phyloP scores from a whole-genome alignment of 1,139 yeast species.

The Hanseniaspora gamundiae region DNA sequence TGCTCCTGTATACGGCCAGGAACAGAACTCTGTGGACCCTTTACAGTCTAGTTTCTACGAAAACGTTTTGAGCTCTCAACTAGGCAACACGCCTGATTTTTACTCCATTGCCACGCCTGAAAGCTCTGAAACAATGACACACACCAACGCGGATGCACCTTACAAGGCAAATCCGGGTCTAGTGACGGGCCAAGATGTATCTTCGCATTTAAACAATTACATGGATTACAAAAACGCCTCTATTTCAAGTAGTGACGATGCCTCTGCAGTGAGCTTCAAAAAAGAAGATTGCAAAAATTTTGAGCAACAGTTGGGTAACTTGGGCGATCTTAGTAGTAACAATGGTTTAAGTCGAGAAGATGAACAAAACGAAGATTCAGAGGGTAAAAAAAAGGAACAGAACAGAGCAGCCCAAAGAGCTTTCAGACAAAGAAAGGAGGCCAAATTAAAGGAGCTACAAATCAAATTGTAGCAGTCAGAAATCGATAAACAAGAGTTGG shows the following conservation, averaged over 20 bases:
- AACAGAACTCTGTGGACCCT: too few relatives aligned
- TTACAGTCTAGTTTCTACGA: too few relatives aligned
- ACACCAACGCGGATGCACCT: too few relatives aligned
- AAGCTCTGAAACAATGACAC: background rate
- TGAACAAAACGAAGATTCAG: background rate
- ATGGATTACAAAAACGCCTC: too few relatives aligned
- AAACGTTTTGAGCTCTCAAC: too few relatives aligned
- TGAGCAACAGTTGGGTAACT: background rate
- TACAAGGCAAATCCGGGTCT: too few relatives aligned
- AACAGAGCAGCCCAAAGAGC: constrained; percentile 88
- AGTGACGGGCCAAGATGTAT: too few relatives aligned
- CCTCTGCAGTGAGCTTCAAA: background rate
- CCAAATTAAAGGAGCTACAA: constrained; percentile 57
- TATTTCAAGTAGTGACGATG: too few relatives aligned
- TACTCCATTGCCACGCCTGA: background rate
- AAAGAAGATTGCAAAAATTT: background rate
- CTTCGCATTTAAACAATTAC: too few relatives aligned
- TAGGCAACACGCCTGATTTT: background rate
- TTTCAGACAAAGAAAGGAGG: constrained; percentile 74
- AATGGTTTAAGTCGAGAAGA: background rate
- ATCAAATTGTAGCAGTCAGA: constrained; percentile 49
- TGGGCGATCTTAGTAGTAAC: background rate
- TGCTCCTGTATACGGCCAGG: too few relatives aligned
- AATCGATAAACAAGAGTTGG: constrained; percentile 39
- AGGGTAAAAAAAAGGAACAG: constrained; percentile 58